These are phyloP conservation scores for Teunomyces pallodes DNA, from an alignment of 805 yeast genomes.

Conservation along the genomic window DNA sequence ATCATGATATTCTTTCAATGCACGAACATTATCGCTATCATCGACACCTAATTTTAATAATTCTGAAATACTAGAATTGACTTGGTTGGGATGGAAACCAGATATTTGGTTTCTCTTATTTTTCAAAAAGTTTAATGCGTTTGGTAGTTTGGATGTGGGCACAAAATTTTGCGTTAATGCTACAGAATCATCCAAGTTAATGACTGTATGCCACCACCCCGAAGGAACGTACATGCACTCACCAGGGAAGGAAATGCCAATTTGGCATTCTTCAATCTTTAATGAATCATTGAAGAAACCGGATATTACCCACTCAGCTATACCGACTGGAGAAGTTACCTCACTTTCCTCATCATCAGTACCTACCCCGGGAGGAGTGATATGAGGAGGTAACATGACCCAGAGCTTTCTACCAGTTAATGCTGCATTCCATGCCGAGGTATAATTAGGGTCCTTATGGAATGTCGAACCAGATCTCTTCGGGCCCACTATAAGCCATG, in stretches of 20 bases:
- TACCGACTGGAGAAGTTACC: constrained; percentile 87
- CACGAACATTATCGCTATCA: constrained; percentile 11
- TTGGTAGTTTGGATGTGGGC: constrained; percentile 59
- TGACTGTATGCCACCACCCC: constrained; percentile 98
- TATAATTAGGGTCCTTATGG: constrained; percentile 89
- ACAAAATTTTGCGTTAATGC: constrained; percentile 91
- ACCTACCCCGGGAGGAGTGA: constrained; percentile 81
- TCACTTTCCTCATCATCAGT: constrained; percentile 77
- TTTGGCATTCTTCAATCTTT: constrained; percentile 52
- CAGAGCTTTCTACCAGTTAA: constrained; percentile 75
- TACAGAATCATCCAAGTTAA: constrained; percentile 77
- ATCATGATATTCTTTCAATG: constrained; percentile 26
- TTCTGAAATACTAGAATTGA: constrained; percentile 26
- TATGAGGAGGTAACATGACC: constrained; percentile 82
- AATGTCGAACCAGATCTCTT: constrained; percentile 81
- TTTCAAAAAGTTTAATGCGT: constrained; percentile 65
- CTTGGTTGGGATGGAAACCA: constrained; percentile 67
- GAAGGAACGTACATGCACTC: constrained; percentile 88
- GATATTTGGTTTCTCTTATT: constrained; percentile 69
- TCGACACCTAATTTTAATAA: constrained; percentile 6
- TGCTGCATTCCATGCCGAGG: constrained; percentile 88
- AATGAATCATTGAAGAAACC: constrained; percentile 76
- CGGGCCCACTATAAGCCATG: constrained; percentile 92
- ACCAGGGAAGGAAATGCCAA: constrained; percentile 77
- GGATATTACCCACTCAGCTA: constrained; percentile 86